Evolutionary conservation across 192 early-diverging fungal genomes (phyloP).

Genomic region (Neocallimastix lanati): DNA sequence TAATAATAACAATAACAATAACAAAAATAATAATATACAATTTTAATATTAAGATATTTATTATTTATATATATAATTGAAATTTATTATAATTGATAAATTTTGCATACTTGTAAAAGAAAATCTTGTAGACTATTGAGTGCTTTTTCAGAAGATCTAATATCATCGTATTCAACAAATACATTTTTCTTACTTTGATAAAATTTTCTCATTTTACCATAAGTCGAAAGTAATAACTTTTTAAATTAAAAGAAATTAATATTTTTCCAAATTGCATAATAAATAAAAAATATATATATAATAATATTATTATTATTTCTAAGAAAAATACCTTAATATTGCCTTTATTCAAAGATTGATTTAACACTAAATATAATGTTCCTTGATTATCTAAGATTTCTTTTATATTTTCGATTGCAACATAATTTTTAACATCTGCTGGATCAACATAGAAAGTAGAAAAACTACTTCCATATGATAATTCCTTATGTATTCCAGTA

Average conservation of each 20-base stretch:
- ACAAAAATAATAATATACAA: no score
- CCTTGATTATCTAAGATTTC: neutral
- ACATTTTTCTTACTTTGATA: neutral
- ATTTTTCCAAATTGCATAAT: no score
- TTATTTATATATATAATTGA: no score
- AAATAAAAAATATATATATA: no score
- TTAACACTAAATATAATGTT: neutral
- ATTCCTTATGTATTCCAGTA: neutral
- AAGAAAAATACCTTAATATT: neutral
- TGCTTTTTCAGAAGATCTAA: neutral
- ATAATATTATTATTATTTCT: no score
- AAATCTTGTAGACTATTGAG: neutral
- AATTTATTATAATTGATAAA: no score
- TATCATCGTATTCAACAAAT: neutral
- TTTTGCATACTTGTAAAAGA: neutral
- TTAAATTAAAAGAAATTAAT: no score
- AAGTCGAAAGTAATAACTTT: neutral
- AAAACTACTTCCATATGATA: neutral
- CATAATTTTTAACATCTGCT: neutral
- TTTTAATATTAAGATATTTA: no score
- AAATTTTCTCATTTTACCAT: neutral
- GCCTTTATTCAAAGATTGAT: neutral
- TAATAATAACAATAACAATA: no score
- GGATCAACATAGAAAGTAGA: neutral
- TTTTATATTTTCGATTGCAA: neutral